Percentiles rank a stretch among this genome's conserved stretches.
These are phyloP conservation scores for Acacia pycnantha DNA, from an alignment of 331 rosid species.

Conservation along the genomic window DNA sequence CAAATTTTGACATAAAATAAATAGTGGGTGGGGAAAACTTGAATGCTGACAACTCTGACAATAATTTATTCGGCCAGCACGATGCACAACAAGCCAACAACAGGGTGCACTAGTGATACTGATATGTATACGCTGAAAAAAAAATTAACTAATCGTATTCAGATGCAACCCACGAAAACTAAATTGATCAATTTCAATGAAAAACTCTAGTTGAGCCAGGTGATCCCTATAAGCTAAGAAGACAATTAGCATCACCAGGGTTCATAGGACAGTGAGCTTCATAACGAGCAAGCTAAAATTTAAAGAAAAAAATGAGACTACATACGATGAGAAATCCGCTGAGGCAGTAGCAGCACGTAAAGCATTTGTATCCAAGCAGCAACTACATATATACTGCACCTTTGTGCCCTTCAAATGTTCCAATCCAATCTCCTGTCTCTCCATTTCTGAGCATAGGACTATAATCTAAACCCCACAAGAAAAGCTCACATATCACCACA, in stretches of 20 bases:
- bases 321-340: slow-evolving; percentile 95
- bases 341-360: slow-evolving; percentile 96
- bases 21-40: background rate
- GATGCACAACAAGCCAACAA: background rate
- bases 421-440: slow-evolving; percentile 99
- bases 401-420: slow-evolving; percentile 98
- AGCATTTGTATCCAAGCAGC: slow-evolving; percentile 94
- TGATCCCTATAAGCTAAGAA: background rate
- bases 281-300: background rate
- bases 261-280: background rate
- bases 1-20: background rate
- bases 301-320: background rate
- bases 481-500: slow-evolving; percentile 8
- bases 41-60: background rate
- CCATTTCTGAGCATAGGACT: slow-evolving; percentile 98
- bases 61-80: background rate
- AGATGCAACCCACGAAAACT: background rate
- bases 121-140: no score
- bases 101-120: background rate
- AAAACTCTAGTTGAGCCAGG: background rate
- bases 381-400: slow-evolving; percentile 94
- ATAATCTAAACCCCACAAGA: slow-evolving; percentile 58
- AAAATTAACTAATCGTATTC: background rate
- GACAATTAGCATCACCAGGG: slow-evolving; percentile 1
- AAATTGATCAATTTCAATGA: background rate